Evolutionary conservation across 1,284 basidiomycete species (phyloP).

Genomic region (Heterobasidion parviporum): DNA sequence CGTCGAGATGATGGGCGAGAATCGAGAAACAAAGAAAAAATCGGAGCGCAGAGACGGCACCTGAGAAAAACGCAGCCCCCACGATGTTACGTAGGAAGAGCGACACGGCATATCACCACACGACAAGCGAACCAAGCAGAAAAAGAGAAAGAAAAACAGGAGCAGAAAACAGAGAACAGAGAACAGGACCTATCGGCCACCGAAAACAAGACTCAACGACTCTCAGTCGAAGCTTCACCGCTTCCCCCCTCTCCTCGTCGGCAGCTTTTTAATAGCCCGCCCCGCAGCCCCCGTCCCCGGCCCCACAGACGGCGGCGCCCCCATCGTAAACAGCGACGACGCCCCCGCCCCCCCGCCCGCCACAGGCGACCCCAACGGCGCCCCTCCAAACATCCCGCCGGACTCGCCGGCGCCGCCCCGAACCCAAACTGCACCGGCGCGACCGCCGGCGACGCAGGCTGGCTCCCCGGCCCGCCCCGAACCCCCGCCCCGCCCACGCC

Average conservation of each 20-base stretch:
- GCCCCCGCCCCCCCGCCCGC: constrained; percentile 28
- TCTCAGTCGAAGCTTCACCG: constrained; percentile 3
- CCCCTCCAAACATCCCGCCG: constrained; percentile 12
- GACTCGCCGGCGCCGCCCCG: constrained; percentile 17
- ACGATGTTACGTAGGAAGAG: neutral
- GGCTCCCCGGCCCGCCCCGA: constrained; percentile 31
- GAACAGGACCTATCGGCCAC: neutral
- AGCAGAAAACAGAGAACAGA: neutral
- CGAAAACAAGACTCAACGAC: neutral
- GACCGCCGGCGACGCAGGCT: constrained; percentile 45
- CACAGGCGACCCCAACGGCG: constrained; percentile 3
- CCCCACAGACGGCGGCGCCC: constrained; percentile 31
- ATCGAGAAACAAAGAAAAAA: neutral
- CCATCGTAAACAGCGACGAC: constrained; percentile 48
- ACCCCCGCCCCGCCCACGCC: neutral
- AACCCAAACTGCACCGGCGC: constrained; percentile 7
- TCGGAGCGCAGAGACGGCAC: neutral
- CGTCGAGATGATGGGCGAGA: neutral
- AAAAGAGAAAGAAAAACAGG: constrained; percentile 1
- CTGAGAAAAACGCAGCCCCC: too few species aligned
- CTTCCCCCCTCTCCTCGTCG: constrained; percentile 21
- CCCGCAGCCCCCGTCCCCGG: constrained; percentile 20
- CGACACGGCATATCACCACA: neutral
- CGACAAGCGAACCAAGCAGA: neutral
- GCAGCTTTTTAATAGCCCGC: constrained; percentile 47